Evolutionary conservation across 371 early-diverging fungal species (phyloP), one percentile per base, ranked within the genome.

Genomic region (Mucor circinelloides): DNA sequence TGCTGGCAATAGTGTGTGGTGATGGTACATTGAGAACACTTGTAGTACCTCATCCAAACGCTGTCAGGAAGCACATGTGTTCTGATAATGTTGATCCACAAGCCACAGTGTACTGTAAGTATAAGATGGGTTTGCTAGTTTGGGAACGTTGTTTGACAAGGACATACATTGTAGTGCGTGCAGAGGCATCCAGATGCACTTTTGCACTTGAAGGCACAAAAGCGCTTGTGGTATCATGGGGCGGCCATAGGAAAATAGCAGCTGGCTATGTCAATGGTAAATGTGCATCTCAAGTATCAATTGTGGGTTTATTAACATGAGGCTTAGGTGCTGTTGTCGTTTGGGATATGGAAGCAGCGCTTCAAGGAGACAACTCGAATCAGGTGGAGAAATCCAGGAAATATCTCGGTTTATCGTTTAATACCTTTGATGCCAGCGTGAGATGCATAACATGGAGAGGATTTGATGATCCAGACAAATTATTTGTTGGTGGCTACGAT

Each of bases 1-100:
- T 89, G 19, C 32, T 89, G 19, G 82, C 87, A 2, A 75, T 76
- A 15, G 69, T 74, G 2, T 85, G 85, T 59, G 88, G 89, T 0
- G 85, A 87, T 70, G 84, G 84, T 2, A 69, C 63, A 34, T 34
- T 83, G 19, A 60, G 86, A 7, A 70, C 82, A 3, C 63, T 85
- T 13, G 74, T 79, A 30, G 75, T 89, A 0, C 89, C 89, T 15
- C 81, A 85, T 63, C 86, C 87, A 0, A 44, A 61, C 12, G 71
- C 65, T 77, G 44, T 69, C 50, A 60, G 66, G 66, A 8, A 56
- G 10, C 50, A 60, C 40, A 46, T 68, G 62, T 60, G 25, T 52
- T 23, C 40, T 19, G 25, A 52, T 25, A 21, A 58, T 21, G 59
- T 10, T n/a, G 59, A 36, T 42, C 63, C 28, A 56, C 52, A 31